Conservation (phyloP, 352 stramenopile genomes). For the Phytophthora vignae region DNA sequence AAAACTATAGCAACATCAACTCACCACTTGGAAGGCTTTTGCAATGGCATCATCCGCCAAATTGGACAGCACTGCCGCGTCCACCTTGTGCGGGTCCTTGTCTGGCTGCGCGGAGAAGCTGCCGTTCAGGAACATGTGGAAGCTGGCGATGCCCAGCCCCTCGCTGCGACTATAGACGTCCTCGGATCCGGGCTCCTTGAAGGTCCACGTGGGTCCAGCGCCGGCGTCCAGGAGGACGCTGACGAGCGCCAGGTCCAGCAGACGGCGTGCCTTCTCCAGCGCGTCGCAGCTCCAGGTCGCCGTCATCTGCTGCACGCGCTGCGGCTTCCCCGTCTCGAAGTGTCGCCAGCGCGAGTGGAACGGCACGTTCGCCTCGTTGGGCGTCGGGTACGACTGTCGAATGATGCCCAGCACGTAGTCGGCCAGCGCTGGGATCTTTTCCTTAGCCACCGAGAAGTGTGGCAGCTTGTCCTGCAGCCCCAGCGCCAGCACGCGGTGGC, state of each 20-base stretch:
- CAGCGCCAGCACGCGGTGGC: constrained; percentile 69
- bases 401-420: constrained; percentile 81
- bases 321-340: constrained; percentile 81
- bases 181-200: constrained; percentile 71
- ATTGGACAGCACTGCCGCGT: constrained; percentile 65
- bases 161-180: constrained; percentile 78
- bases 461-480: constrained; percentile 57
- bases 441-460: constrained; percentile 67
- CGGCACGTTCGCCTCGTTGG: constrained; percentile 61
- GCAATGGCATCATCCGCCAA: constrained; percentile 69
- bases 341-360: constrained; percentile 87
- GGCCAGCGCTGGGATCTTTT: constrained; percentile 64
- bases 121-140: constrained; percentile 86
- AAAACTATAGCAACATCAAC: constrained; percentile 5
- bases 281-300: constrained; percentile 56
- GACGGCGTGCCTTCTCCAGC: constrained; percentile 60
- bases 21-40: constrained; percentile 85
- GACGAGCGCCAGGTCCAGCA: constrained; percentile 82
- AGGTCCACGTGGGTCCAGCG: constrained; percentile 76
- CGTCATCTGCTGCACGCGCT: constrained; percentile 62
- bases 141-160: constrained; percentile 81
- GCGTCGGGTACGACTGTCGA: constrained; percentile 56
- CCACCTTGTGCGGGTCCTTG: constrained; percentile 54
- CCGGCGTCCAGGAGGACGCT: constrained; percentile 85
- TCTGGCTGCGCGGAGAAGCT: constrained; percentile 69